Conservation (phyloP, 2,329 filamentous ascomycete genomes). For the Paramyrothecium roridum region DNA sequence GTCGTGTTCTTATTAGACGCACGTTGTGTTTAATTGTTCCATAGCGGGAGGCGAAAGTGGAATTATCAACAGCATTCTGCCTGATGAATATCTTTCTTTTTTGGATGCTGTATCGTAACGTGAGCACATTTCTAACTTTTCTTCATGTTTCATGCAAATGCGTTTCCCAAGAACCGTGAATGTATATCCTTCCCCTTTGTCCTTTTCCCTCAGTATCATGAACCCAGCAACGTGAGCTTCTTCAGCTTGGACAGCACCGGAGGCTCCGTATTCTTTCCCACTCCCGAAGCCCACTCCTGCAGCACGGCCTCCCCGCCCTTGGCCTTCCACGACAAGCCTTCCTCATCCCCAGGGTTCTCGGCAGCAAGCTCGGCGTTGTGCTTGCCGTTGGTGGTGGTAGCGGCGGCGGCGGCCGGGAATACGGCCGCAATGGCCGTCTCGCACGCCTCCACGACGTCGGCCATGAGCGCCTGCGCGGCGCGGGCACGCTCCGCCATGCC, state of each 20-base stretch:
- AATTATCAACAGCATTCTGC: conserved; percentile 1
- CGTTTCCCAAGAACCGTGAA: too few species aligned
- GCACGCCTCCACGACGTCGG: conserved; percentile 72
- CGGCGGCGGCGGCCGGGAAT: conserved; percentile 39
- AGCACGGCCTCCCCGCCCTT: conserved; percentile 51
- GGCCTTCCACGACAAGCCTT: conserved; percentile 25
- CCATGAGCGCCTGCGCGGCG: conserved; percentile 71
- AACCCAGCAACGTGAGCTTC: conserved; percentile 49
- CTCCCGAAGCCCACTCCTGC: conserved; percentile 45
- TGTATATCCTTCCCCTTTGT: too few species aligned
- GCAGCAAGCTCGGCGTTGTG: conserved; percentile 1
- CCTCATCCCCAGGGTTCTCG: conserved; percentile 14
- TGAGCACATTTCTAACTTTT: not conserved
- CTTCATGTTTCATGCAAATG: not conserved
- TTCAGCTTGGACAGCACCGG: conserved; percentile 47
- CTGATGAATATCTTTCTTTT: conserved; percentile 1
- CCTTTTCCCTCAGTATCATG: conserved; percentile 15
- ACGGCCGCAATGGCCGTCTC: conserved; percentile 66
- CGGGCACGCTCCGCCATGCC: conserved; percentile 85
- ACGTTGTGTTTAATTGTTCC: conserved; percentile 13
- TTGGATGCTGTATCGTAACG: not conserved
- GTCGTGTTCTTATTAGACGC: not conserved
- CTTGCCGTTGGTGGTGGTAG: conserved; percentile 6
- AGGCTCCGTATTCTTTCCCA: conserved; percentile 40
- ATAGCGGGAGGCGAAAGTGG: conserved; percentile 31